phyloP scores from a whole-genome alignment of 2,329 filamentous ascomycete genomes.

The Talaromyces sp. region DNA sequence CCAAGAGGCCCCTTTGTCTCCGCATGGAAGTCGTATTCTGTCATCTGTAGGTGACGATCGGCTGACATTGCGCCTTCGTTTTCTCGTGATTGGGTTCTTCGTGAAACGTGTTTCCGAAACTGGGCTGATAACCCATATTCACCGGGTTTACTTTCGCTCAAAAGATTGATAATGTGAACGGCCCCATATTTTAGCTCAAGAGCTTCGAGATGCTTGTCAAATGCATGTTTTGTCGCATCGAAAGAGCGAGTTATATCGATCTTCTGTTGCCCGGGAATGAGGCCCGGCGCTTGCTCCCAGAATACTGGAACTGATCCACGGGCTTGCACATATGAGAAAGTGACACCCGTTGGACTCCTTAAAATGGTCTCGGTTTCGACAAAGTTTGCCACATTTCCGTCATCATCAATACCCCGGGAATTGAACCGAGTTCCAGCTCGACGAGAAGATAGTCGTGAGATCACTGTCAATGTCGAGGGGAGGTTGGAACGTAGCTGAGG shows the following conservation, averaged over 20 bases:
- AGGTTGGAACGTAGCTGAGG: slow-evolving; percentile 61
- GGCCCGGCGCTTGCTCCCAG: slow-evolving; percentile 88
- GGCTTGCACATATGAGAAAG: slow-evolving; percentile 91
- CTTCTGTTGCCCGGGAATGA: slow-evolving; percentile 89
- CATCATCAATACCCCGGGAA: slow-evolving; percentile 93
- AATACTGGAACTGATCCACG: slow-evolving; percentile 92
- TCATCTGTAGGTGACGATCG: slow-evolving; percentile 71
- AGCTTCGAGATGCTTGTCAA: slow-evolving; percentile 90
- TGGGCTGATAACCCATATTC: slow-evolving; percentile 77
- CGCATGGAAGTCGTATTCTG: slow-evolving; percentile 94
- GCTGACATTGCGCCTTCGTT: slow-evolving; percentile 47
- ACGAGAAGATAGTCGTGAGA: slow-evolving; percentile 84
- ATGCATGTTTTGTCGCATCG: slow-evolving; percentile 88
- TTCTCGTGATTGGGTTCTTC: slow-evolving; percentile 63
- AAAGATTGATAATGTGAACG: slow-evolving; percentile 85
- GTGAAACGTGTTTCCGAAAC: slow-evolving; percentile 71
- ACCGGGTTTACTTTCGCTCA: slow-evolving; percentile 82
- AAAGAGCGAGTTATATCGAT: slow-evolving; percentile 82
- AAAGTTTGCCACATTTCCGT: slow-evolving; percentile 96
- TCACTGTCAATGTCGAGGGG: slow-evolving; percentile 79
- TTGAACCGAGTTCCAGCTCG: slow-evolving; percentile 95
- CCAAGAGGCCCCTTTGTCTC: slow-evolving; percentile 81
- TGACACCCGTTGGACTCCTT: slow-evolving; percentile 69
- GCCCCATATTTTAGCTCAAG: slow-evolving; percentile 82
- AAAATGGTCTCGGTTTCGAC: slow-evolving; percentile 96